Evolutionary conservation across 805 yeast genomes (phyloP).

Genomic region (Wickerhamiella occidentalis): DNA sequence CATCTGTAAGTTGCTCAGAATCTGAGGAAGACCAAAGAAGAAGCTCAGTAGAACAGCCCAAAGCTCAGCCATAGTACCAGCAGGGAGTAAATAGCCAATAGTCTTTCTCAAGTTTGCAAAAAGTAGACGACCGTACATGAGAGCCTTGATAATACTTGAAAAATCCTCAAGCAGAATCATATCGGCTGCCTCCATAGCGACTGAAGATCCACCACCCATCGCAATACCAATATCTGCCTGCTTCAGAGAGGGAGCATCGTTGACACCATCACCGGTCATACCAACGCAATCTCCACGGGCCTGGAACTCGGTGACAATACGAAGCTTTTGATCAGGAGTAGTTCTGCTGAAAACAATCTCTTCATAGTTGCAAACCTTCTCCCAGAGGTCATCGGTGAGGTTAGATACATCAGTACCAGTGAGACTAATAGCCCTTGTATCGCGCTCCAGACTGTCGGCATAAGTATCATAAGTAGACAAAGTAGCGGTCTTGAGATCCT

Average conservation of each 20-base stretch:
- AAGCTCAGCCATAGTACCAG: conserved; percentile 39
- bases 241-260: conserved; percentile 91
- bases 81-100: conserved; percentile 49
- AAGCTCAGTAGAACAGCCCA: conserved; percentile 40
- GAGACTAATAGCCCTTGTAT: conserved; percentile 7
- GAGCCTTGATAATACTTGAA: conserved; percentile 28
- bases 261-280: conserved; percentile 98
- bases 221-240: conserved; percentile 90
- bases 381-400: conserved; percentile 33
- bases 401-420: conserved; percentile 10
- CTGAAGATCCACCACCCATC: conserved; percentile 76
- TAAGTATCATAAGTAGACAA: not conserved
- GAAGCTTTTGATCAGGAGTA: conserved; percentile 38
- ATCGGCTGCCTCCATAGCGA: conserved; percentile 89
- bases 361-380: conserved; percentile 28
- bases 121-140: conserved; percentile 45
- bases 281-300: conserved; percentile 83
- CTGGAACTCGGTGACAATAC: conserved; percentile 37
- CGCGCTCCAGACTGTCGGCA: not conserved
- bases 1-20: conserved; percentile 39
- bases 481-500: not conserved
- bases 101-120: conserved; percentile 64
- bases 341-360: conserved; percentile 31
- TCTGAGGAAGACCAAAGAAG: conserved; percentile 39
- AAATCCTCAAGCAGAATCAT: conserved; percentile 42